phyloP scores from a whole-genome alignment of 75 land plant genomes.

The Gnetum montanum region DNA sequence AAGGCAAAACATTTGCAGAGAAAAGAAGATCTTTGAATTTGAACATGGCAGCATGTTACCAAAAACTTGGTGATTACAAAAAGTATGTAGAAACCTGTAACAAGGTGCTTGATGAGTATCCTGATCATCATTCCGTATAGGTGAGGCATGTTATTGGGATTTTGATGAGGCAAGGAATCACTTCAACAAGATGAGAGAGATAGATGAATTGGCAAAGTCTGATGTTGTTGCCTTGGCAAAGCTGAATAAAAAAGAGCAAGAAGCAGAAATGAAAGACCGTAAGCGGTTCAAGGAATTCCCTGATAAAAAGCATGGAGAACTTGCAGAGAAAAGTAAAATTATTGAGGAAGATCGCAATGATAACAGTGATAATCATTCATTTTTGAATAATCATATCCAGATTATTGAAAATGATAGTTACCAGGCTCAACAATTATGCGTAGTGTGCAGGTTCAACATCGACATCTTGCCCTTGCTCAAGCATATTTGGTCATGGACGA shows the following conservation, averaged over 20 bases:
- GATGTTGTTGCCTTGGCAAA: conserved; percentile 86
- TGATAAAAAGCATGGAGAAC: conserved; percentile 93
- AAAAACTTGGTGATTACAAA: conserved; percentile 64
- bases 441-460: too few species aligned
- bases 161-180: conserved; percentile 89
- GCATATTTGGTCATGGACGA: too few species aligned
- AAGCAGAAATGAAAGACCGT: conserved; percentile 48
- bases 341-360: conserved; percentile 2
- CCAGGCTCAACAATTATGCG: too few species aligned
- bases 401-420: too few species aligned
- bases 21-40: conserved; percentile 59
- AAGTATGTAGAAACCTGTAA: conserved; percentile 84
- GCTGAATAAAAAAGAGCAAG: conserved; percentile 67
- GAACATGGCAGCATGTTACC: conserved; percentile 86
- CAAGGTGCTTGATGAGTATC: conserved; percentile 31
- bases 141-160: conserved; percentile 79
- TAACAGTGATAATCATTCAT: too few species aligned
- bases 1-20: conserved; percentile 56
- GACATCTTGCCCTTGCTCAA: too few species aligned
- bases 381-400: too few species aligned
- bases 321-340: conserved; percentile 30
- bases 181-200: conserved; percentile 72
- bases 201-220: conserved; percentile 64
- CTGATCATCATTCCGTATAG: too few species aligned
- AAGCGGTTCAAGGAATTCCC: conserved; percentile 88